Base-by-base conservation (phyloP, 805 yeast genomes). In the Starmerella asiatica region DNA sequence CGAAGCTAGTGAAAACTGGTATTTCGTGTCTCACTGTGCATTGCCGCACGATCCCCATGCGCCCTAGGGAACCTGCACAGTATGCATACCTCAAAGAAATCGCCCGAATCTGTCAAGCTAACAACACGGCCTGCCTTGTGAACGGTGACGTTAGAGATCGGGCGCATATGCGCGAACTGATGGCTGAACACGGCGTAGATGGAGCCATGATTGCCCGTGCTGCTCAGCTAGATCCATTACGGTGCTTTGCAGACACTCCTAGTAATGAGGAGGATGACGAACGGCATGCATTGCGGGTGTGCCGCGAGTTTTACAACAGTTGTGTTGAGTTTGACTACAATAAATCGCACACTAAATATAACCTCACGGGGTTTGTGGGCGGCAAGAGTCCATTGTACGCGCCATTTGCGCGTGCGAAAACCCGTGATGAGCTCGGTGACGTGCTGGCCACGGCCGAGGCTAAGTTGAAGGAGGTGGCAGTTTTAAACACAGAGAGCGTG, bases 191-290 rank as follows among this genome's bases (percentile, higher is more conserved):
- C 49, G 73, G 76, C 1, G 67, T 68, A 1, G 71, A 71, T 37
- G 94, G 97, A 3, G 86, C 83, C 5, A 88, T 91, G 98, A 75
- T 86, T 52, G 98, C 96, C 1, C 79, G 83, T 24, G 74, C 75
- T 23, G 97, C 96, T 0, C 97, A 91, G 59, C 55, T 69, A 5
- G 86, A 91, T 55, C 91, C 94, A 6, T 26, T 32, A 11, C 68
- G 93, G 1, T 76, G 82, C 29, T 91, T 91, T 56, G 48, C 37
- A 11, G 63, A 59, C 0, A 38, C 32, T 2, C 34, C 34, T n/a
- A 20, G 20, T 20, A n/a, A n/a, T n/a, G 27, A 28, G 15, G 15
- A 19, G 9, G 18, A 30, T 3, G 37, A 27, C 11, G 68, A 70
- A 4, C 55, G 67, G 34, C 62, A 70, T 0, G 81, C 88, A 81